Evolutionary conservation across 2,329 filamentous ascomycete genomes (phyloP).

Genomic region (Cyphellophora attinorum): DNA sequence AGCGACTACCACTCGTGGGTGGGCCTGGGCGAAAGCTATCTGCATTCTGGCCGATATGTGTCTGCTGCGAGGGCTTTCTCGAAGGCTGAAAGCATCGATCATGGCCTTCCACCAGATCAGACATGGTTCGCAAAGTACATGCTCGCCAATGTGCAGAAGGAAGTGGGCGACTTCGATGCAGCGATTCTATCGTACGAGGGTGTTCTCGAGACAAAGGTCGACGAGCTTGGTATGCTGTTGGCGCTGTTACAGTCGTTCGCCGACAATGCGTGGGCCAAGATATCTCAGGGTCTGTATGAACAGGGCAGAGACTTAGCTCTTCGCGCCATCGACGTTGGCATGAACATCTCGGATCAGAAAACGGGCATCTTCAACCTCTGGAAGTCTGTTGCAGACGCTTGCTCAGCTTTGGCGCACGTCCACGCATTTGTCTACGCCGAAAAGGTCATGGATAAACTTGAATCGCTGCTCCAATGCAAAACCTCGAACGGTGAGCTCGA

Average conservation of each 20-base stretch:
- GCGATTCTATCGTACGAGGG: slow-evolving; percentile 67
- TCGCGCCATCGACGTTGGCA: slow-evolving; percentile 60
- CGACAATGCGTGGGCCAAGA: slow-evolving; percentile 65
- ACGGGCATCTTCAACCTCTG: slow-evolving; percentile 82
- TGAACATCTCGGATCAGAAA: slow-evolving; percentile 49
- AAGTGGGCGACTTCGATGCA: slow-evolving; percentile 80
- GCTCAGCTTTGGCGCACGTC: slow-evolving; percentile 70
- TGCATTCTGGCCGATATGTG: slow-evolving; percentile 84
- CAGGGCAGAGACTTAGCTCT: slow-evolving; percentile 64
- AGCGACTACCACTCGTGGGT: slow-evolving; percentile 93
- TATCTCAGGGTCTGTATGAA: slow-evolving; percentile 80
- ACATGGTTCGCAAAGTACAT: slow-evolving; percentile 96
- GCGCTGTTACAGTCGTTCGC: slow-evolving; percentile 81
- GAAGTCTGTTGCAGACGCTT: slow-evolving; percentile 86
- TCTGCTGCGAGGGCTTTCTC: slow-evolving; percentile 88
- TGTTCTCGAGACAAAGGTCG: slow-evolving; percentile 58
- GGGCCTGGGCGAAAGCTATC: slow-evolving; percentile 92
- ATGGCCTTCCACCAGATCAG: slow-evolving; percentile 51
- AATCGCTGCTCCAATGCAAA: slow-evolving; percentile 2
- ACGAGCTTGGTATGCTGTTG: slow-evolving; percentile 78
- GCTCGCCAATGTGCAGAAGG: slow-evolving; percentile 87
- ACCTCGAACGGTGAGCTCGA: slow-evolving; percentile 42
- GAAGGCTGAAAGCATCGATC: slow-evolving; percentile 70
- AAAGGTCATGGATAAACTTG: slow-evolving; percentile 12
- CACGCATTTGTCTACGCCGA: slow-evolving; percentile 56